A percentile compares a stretch with the other conserved stretches of the same genome.
These are phyloP conservation scores for Agarophyton chilense DNA, from an alignment of 23 red algal species.

Conservation along the genomic window DNA sequence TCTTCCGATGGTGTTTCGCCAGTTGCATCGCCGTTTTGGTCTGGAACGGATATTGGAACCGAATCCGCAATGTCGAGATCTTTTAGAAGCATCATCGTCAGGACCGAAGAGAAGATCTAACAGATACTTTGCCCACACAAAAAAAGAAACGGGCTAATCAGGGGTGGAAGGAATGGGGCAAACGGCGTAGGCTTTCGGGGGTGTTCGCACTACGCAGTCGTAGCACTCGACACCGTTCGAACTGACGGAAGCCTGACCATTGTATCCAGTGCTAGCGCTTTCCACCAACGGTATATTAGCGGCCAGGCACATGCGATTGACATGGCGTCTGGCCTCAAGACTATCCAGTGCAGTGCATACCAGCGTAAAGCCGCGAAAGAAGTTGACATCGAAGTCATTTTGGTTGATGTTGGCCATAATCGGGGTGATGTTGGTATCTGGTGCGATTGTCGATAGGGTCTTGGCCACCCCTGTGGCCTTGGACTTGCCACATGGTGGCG, in stretches of 20 bases:
- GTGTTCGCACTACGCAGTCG: constrained; percentile 70
- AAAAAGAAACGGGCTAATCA: constrained; percentile 85
- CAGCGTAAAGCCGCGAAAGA: constrained; percentile 79
- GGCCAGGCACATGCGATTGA: constrained; percentile 87
- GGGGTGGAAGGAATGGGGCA: constrained; percentile 93
- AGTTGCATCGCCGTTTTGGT: constrained; percentile 1
- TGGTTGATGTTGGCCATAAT: constrained; percentile 79
- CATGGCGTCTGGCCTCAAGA: constrained; percentile 85
- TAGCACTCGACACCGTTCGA: constrained; percentile 85
- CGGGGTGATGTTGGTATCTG: constrained; percentile 26
- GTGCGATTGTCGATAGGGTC: constrained; percentile 38
- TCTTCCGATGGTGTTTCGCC: not conserved
- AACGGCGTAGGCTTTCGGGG: constrained; percentile 77
- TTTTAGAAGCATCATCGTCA: constrained; percentile 71
- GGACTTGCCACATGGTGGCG: constrained; percentile 76
- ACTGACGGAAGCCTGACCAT: constrained; percentile 80
- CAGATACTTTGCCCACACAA: constrained; percentile 93
- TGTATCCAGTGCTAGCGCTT: constrained; percentile 91
- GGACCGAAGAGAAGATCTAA: constrained; percentile 85
- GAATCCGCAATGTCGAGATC: constrained; percentile 56
- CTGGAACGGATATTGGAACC: not conserved
- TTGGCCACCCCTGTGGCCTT: constrained; percentile 76
- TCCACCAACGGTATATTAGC: constrained; percentile 83
- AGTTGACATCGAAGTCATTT: constrained; percentile 64
- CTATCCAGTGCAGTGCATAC: constrained; percentile 95